A percentile compares a stretch with the other conserved stretches of the same genome.
Evolutionary conservation across 441 rosid genomes (phyloP).

Genomic region (Viola pubescens): DNA sequence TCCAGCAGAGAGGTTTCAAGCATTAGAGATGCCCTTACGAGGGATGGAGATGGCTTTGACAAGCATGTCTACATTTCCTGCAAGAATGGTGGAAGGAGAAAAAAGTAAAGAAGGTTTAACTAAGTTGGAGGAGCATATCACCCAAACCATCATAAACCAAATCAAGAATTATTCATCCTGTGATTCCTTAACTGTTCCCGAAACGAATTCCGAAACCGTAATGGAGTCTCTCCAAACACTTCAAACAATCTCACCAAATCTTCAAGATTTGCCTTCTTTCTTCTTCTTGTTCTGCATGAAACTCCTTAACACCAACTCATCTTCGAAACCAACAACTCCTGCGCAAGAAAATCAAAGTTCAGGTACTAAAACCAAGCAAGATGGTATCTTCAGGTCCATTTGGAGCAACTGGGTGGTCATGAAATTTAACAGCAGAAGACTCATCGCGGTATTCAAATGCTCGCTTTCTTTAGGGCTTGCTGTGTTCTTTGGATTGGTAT

Average conservation of each 20-base stretch:
- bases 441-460: conserved; percentile 51
- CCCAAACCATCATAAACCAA: conserved; percentile 31
- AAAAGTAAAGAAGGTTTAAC: conserved; percentile 24
- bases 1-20: conserved; percentile 43
- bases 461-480: conserved; percentile 70
- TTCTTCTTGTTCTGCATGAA: conserved; percentile 76
- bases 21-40: conserved; percentile 45
- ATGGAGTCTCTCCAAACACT: conserved; percentile 37
- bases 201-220: conserved; percentile 30
- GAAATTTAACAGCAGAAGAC: conserved; percentile 27
- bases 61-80: conserved; percentile 30
- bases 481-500: conserved; percentile 47
- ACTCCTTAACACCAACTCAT: conserved; percentile 39
- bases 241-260: conserved; percentile 33
- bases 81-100: conserved; percentile 25
- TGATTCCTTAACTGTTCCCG: conserved; percentile 46
- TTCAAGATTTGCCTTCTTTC: conserved; percentile 45
- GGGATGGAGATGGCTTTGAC: conserved; percentile 75
- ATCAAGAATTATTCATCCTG: conserved; percentile 19
- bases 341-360: conserved; percentile 11
- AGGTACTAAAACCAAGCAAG: conserved; percentile 13
- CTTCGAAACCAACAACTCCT: conserved; percentile 17
- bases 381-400: conserved; percentile 12
- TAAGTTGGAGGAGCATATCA: conserved; percentile 39
- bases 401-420: conserved; percentile 18